Conservation (phyloP, 345 rosid genomes). For the Pistacia atlantica region DNA sequence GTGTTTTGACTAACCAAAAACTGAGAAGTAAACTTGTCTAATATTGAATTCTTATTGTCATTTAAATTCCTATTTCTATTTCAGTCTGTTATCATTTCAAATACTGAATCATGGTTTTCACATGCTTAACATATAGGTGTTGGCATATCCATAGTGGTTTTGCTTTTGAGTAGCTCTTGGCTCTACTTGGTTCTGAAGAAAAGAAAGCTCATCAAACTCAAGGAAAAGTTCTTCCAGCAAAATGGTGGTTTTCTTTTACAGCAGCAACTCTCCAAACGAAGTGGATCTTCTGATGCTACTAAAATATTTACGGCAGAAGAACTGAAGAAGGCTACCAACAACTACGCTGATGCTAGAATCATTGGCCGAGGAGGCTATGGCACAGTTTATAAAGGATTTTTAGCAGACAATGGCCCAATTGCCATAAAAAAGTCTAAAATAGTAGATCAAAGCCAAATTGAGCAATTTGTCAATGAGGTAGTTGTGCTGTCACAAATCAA, state of each 20-base stretch:
- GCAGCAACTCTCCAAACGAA: background rate
- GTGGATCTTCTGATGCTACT: conserved; percentile 18
- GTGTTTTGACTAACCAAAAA: no score
- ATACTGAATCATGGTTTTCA: no score
- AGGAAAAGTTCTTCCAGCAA: conserved; percentile 13
- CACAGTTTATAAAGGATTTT: conserved; percentile 20
- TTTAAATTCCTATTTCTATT: no score
- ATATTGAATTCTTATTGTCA: no score
- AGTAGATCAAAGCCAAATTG: conserved; percentile 20
- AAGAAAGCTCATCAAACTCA: conserved; percentile 2
- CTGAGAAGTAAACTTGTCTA: no score
- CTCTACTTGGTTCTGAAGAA: conserved; percentile 2
- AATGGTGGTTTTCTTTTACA: conserved; percentile 20
- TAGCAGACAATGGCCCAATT: conserved; percentile 11
- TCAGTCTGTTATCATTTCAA: no score
- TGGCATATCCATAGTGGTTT: background rate
- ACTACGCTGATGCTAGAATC: conserved; percentile 15
- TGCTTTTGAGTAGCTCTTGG: background rate
- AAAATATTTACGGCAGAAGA: conserved; percentile 21
- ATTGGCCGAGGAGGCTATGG: conserved; percentile 40
- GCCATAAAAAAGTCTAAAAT: conserved; percentile 30
- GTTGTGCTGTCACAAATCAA: conserved; percentile 31
- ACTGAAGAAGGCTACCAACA: conserved; percentile 27
- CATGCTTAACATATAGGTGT: background rate
- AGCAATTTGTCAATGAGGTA: conserved; percentile 31